Conservation (phyloP, 176 grass and related monocot species). For the Alopecurus myosuroides region DNA sequence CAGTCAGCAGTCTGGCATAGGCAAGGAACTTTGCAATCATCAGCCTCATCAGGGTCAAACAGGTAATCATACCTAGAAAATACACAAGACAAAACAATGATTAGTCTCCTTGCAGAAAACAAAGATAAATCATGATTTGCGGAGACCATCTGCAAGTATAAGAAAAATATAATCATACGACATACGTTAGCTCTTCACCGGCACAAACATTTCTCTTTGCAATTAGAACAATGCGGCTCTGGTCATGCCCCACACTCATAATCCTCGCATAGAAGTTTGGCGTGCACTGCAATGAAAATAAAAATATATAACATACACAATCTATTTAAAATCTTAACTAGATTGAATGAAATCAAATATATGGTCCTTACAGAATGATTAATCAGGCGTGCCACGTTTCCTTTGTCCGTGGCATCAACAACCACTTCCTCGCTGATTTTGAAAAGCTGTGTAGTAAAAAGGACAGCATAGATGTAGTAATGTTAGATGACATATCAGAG, state of each 20-base stretch:
- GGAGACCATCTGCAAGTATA: not conserved
- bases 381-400: constrained; percentile 87
- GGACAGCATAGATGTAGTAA: constrained; percentile 7
- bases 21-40: constrained; percentile 93
- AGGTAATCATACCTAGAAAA: constrained; percentile 89
- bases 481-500: not conserved
- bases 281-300: constrained; percentile 62
- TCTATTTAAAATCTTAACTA: constrained; percentile 4
- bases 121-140: not conserved
- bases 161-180: constrained; percentile 1
- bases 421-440: constrained; percentile 99
- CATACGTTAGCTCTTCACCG: constrained; percentile 91
- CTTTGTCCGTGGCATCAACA: constrained; percentile 98
- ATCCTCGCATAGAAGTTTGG: constrained; percentile 98
- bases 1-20: constrained; percentile 81
- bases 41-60: constrained; percentile 95
- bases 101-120: not conserved
- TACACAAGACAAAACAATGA: constrained; percentile 6
- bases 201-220: constrained; percentile 84
- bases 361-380: constrained; percentile 89
- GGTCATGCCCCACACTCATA: constrained; percentile 96
- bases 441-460: constrained; percentile 61
- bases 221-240: constrained; percentile 94
- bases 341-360: not conserved
- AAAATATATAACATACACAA: not conserved